phyloP scores from a whole-genome alignment of 345 rosid species.

The Cardamine chenopodiifolia region DNA sequence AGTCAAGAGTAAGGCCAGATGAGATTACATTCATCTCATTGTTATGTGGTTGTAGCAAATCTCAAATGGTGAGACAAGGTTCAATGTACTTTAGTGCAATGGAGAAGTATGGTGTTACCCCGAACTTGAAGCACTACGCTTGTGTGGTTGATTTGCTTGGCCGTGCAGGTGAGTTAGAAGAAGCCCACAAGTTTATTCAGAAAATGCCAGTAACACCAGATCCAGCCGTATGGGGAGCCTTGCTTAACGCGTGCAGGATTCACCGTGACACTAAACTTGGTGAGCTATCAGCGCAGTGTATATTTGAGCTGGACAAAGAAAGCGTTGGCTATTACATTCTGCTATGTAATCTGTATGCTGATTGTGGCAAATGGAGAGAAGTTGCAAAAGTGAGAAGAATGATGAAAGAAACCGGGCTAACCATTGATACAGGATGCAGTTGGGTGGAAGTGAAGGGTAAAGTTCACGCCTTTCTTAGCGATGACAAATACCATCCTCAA shows the following conservation, averaged over 20 bases:
- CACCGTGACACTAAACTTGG: slow-evolving; percentile 61
- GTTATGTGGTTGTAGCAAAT: slow-evolving; percentile 79
- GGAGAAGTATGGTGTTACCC: slow-evolving; percentile 60
- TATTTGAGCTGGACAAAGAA: slow-evolving; percentile 60
- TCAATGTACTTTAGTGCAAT: slow-evolving; percentile 60
- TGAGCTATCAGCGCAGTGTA: slow-evolving; percentile 59
- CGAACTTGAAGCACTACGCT: slow-evolving; percentile 77
- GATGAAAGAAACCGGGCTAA: slow-evolving; percentile 68
- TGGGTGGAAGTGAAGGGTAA: slow-evolving; percentile 80
- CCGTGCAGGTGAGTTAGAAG: slow-evolving; percentile 66
- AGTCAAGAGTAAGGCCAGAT: slow-evolving; percentile 63
- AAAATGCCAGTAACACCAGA: slow-evolving; percentile 70
- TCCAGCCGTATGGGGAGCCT: slow-evolving; percentile 87
- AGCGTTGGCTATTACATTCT: slow-evolving; percentile 75
- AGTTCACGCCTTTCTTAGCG: slow-evolving; percentile 79
- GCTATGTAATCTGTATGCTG: slow-evolving; percentile 69
- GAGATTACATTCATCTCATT: slow-evolving; percentile 73
- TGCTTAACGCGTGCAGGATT: slow-evolving; percentile 74
- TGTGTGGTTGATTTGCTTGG: slow-evolving; percentile 89
- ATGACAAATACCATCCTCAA: slow-evolving; percentile 64
- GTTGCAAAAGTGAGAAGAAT: slow-evolving; percentile 63
- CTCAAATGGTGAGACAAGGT: slow-evolving; percentile 73
- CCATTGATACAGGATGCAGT: slow-evolving; percentile 83
- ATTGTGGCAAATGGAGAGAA: slow-evolving; percentile 66
- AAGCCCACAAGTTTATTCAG: slow-evolving; percentile 63